phyloP scores from a whole-genome alignment of 306 rosid genomes.

The Spatholobus suberectus region DNA sequence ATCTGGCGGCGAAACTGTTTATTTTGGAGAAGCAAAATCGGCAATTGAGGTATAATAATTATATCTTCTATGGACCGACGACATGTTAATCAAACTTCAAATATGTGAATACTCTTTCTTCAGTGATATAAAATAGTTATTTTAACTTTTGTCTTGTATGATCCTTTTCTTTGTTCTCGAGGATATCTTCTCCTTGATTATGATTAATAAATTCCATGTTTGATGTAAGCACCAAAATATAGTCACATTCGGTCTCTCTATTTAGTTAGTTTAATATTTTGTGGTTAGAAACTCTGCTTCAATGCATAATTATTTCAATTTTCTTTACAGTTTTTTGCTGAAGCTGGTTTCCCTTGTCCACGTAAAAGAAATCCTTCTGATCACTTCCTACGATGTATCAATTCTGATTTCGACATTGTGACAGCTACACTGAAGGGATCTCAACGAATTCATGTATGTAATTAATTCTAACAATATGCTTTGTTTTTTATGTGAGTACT shows the following conservation, averaged over 20 bases:
- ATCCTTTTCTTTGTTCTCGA: no score
- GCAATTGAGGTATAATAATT: slow-evolving; percentile 69
- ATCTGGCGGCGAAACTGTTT: slow-evolving; percentile 84
- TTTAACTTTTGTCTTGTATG: no score
- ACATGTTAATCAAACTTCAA: neutral
- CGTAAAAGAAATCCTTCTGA: slow-evolving; percentile 85
- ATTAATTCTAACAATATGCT: slow-evolving; percentile 14
- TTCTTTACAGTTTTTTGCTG: slow-evolving; percentile 71
- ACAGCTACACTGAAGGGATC: slow-evolving; percentile 87
- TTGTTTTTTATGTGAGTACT: neutral
- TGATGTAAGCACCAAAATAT: neutral
- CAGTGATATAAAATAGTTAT: no score
- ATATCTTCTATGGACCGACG: neutral
- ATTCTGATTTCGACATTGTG: slow-evolving; percentile 79
- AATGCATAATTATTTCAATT: neutral
- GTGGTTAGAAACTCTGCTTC: neutral
- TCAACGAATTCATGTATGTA: slow-evolving; percentile 69
- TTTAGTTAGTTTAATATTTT: neutral
- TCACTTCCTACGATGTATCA: slow-evolving; percentile 85
- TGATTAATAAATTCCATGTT: neutral
- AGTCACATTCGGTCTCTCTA: neutral
- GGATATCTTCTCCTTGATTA: no score
- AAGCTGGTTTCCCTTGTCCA: slow-evolving; percentile 90
- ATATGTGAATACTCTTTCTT: neutral
- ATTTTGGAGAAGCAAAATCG: slow-evolving; percentile 81